Evolutionary conservation across 495 filamentous ascomycete species (phyloP).

Genomic region (Immersiella caudata): DNA sequence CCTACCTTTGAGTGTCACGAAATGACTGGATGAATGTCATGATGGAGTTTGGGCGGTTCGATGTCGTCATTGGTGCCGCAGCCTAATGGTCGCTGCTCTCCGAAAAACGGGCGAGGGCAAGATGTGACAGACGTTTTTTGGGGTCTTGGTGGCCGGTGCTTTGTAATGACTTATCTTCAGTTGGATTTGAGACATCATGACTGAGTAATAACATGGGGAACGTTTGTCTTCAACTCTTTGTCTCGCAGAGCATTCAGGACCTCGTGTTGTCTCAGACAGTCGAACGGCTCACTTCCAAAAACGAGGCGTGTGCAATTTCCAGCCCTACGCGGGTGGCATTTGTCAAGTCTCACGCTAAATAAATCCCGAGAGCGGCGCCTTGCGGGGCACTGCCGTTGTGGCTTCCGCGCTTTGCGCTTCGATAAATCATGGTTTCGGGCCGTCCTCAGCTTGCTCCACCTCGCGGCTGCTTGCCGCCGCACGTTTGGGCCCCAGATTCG

Average conservation of each 20-base stretch:
- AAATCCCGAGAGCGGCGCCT: not conserved
- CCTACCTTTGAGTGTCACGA: not conserved
- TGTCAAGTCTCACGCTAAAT: not conserved
- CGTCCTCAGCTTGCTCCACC: not conserved
- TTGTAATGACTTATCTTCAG: not conserved
- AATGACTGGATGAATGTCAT: not conserved
- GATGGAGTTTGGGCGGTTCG: not conserved
- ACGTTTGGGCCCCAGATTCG: not conserved
- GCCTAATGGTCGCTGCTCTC: not conserved
- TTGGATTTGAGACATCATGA: not conserved
- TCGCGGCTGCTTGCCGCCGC: not conserved
- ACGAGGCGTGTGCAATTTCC: not conserved
- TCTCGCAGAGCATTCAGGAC: not conserved
- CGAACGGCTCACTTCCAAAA: not conserved
- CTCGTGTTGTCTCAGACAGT: not conserved
- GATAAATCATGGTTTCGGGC: not conserved
- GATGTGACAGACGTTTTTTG: not conserved
- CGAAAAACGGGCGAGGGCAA: not conserved
- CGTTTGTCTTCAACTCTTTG: not conserved
- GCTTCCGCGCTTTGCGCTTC: not conserved
- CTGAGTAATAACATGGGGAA: not conserved
- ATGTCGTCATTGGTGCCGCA: not conserved
- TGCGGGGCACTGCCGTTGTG: not conserved
- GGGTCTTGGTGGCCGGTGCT: not conserved
- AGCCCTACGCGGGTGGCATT: not conserved